Evolutionary conservation across 139 green algal genomes (phyloP).

Genomic region (Desmodesmus armatus): DNA sequence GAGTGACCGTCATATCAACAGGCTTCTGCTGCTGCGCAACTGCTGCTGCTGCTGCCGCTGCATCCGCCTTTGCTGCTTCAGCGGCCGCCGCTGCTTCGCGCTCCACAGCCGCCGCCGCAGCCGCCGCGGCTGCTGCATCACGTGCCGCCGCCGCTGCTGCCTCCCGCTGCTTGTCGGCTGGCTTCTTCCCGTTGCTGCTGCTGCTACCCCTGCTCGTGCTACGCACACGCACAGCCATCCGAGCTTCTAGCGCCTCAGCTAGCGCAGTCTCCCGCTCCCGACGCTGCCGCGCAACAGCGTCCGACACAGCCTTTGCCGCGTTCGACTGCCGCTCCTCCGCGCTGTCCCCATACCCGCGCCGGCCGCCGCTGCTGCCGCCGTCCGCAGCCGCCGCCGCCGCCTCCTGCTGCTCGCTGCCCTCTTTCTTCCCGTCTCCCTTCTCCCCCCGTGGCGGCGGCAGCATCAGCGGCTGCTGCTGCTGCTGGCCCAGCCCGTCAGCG

Average conservation of each 20-base stretch:
- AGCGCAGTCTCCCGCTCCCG: slow-evolving; percentile 28
- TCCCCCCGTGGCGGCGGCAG: neutral
- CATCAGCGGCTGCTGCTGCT: slow-evolving; percentile 37
- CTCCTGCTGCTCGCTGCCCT: slow-evolving; percentile 5
- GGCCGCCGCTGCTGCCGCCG: neutral
- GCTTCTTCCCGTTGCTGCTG: neutral
- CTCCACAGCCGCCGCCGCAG: neutral
- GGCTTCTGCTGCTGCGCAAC: neutral
- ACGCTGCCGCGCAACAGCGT: slow-evolving; percentile 38
- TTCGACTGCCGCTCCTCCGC: slow-evolving; percentile 34
- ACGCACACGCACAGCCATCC: slow-evolving; percentile 25
- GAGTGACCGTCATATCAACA: slow-evolving; percentile 17
- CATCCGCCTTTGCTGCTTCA: neutral
- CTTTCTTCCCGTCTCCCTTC: neutral
- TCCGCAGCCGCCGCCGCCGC: neutral
- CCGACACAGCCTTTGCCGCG: slow-evolving; percentile 4
- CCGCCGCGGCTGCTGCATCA: neutral
- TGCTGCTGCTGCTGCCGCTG: neutral
- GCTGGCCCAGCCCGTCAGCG: neutral
- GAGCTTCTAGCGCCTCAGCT: slow-evolving; percentile 24
- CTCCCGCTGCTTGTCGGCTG: neutral
- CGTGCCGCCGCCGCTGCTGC: neutral
- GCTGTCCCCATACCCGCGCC: slow-evolving; percentile 37
- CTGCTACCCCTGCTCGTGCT: neutral
- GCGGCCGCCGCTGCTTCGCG: too few species aligned